Conservation (phyloP, 2,329 filamentous ascomycete genomes). For the Paracoccidioides lutzii region DNA sequence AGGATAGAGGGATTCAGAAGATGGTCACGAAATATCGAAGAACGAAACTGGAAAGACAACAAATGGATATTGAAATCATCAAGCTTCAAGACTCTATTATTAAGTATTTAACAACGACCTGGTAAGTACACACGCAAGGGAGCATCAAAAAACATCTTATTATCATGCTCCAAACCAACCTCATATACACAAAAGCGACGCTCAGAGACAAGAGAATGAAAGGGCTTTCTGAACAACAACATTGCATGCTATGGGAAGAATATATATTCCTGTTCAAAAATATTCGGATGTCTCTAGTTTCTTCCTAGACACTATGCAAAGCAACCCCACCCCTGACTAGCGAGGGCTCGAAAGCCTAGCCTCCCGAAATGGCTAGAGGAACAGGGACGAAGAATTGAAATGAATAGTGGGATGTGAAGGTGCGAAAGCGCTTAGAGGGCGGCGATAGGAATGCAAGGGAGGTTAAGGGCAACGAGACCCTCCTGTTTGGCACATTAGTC, state of each 20-base stretch:
- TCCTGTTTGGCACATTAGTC: conserved; percentile 13
- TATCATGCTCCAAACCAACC: conserved; percentile 4
- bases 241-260: neutral
- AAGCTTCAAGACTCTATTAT: neutral
- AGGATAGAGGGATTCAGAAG: no score
- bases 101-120: neutral
- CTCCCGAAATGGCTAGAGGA: neutral
- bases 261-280: neutral
- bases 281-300: neutral
- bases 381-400: neutral
- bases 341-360: neutral
- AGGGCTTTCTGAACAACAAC: neutral
- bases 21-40: neutral
- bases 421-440: conserved; percentile 21
- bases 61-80: neutral
- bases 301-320: neutral
- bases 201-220: conserved; percentile 1
- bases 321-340: neutral
- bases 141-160: conserved; percentile 1
- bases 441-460: conserved; percentile 29
- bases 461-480: conserved; percentile 23
- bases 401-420: neutral
- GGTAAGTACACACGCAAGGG: neutral
- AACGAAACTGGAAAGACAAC: neutral
- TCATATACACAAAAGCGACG: conserved; percentile 5